These are phyloP conservation scores for Neurospora sp. DNA, from an alignment of 495 filamentous ascomycete genomes.

Conservation along the genomic window DNA sequence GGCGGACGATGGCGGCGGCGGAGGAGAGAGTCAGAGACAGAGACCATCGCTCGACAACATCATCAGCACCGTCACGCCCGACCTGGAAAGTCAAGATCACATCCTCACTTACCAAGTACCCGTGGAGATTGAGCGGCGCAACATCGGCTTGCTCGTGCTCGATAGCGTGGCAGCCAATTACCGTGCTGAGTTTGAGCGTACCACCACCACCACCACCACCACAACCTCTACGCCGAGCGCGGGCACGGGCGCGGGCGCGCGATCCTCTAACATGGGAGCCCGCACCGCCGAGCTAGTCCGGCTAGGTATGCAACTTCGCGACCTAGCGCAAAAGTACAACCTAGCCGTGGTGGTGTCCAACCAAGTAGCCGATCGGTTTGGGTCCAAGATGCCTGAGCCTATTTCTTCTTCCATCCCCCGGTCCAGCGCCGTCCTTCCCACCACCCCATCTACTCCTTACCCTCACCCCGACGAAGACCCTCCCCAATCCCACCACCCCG, in stretches of 20 bases:
- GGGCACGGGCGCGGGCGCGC: neutral
- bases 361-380: constrained; percentile 88
- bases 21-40: too few species aligned
- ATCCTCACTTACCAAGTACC: constrained; percentile 88
- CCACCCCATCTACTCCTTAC: constrained; percentile 28
- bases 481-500: constrained; percentile 26
- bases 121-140: constrained; percentile 62
- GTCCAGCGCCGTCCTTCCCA: neutral
- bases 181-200: constrained; percentile 77
- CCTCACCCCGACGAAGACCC: constrained; percentile 21
- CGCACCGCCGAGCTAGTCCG: constrained; percentile 61
- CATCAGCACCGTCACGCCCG: constrained; percentile 72
- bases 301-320: constrained; percentile 66
- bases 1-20: too few species aligned
- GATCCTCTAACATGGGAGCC: constrained; percentile 41
- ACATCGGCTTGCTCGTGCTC: constrained; percentile 70
- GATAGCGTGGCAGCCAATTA: constrained; percentile 94
- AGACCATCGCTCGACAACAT: constrained; percentile 61
- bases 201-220: too few species aligned
- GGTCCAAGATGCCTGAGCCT: constrained; percentile 9
- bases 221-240: too few species aligned
- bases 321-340: constrained; percentile 58
- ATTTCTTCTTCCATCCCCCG: constrained; percentile 4
- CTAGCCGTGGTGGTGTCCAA: constrained; percentile 88
- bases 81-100: constrained; percentile 92